Conservation (phyloP, 1,284 basidiomycete genomes). For the Exobasidium cylindrosporum region DNA sequence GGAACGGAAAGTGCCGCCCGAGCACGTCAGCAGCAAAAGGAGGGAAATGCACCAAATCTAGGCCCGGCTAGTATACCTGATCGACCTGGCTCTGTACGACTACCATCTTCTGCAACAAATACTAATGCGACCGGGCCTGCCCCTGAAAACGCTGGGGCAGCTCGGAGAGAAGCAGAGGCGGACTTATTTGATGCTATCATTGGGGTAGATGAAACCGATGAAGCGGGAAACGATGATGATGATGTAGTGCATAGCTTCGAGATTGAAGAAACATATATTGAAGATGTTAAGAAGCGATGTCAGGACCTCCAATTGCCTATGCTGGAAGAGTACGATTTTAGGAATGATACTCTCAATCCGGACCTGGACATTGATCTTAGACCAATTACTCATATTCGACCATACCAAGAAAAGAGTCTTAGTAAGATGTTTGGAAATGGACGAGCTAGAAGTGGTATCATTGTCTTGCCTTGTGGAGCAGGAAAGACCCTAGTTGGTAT, state of each 20-base stretch:
- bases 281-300: constrained; percentile 53
- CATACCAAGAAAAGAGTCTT: constrained; percentile 54
- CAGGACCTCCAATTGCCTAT: constrained; percentile 54
- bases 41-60: neutral
- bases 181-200: constrained; percentile 54
- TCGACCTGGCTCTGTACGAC: neutral
- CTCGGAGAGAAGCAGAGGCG: constrained; percentile 29
- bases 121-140: constrained; percentile 24
- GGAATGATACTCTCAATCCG: constrained; percentile 52
- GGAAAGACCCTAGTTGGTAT: constrained; percentile 99
- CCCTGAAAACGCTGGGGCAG: constrained; percentile 16
- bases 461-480: constrained; percentile 95
- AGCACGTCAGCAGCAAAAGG: constrained; percentile 23
- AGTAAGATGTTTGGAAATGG: constrained; percentile 56
- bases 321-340: constrained; percentile 55
- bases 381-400: constrained; percentile 53
- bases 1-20: constrained; percentile 40
- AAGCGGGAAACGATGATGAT: constrained; percentile 33
- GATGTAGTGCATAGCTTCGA: constrained; percentile 54
- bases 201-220: constrained; percentile 52
- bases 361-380: constrained; percentile 54
- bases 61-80: neutral
- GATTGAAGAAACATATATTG: constrained; percentile 50
- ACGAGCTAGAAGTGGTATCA: constrained; percentile 74
- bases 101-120: neutral